A percentile compares a stretch with the other conserved stretches of the same genome.
Conservation (phyloP, 202 grass and related monocot genomes). For the Musa balbisiana region DNA sequence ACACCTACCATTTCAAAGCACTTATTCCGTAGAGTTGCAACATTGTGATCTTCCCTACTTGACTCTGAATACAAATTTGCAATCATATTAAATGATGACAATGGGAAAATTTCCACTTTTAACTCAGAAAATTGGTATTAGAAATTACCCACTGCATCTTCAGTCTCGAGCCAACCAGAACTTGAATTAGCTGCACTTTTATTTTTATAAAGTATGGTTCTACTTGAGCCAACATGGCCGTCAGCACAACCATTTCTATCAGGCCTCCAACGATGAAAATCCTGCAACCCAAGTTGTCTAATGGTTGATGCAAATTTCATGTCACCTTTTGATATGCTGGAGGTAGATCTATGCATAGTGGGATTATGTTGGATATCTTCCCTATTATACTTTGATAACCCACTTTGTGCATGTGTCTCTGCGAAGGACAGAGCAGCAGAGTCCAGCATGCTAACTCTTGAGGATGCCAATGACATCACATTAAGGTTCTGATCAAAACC, state of each 20-base stretch:
- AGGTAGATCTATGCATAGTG: conserved; percentile 47
- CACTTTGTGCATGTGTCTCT: neutral
- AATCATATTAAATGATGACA: neutral
- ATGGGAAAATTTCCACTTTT: neutral
- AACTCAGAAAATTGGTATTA: neutral
- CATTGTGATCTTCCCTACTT: conserved; percentile 59
- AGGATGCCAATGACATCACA: conserved; percentile 54
- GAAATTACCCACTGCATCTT: conserved; percentile 60
- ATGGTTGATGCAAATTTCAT: conserved; percentile 44
- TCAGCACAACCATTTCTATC: conserved; percentile 32
- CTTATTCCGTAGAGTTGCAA: conserved; percentile 48
- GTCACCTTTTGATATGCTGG: conserved; percentile 48
- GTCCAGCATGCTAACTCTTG: conserved; percentile 31
- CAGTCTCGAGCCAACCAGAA: conserved; percentile 55
- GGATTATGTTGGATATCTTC: neutral
- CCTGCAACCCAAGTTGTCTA: conserved; percentile 40
- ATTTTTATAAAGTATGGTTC: conserved; percentile 47
- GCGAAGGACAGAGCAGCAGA: conserved; percentile 3
- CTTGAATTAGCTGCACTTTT: conserved; percentile 36
- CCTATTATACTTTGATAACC: neutral
- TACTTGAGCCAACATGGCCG: conserved; percentile 59
- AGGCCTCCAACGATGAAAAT: conserved; percentile 9
- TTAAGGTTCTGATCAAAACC: conserved; percentile 46
- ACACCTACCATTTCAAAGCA: conserved; percentile 60
- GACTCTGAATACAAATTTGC: conserved; percentile 33